Conservation (phyloP, 352 stramenopile genomes). For the Sclerospora graminicola region DNA sequence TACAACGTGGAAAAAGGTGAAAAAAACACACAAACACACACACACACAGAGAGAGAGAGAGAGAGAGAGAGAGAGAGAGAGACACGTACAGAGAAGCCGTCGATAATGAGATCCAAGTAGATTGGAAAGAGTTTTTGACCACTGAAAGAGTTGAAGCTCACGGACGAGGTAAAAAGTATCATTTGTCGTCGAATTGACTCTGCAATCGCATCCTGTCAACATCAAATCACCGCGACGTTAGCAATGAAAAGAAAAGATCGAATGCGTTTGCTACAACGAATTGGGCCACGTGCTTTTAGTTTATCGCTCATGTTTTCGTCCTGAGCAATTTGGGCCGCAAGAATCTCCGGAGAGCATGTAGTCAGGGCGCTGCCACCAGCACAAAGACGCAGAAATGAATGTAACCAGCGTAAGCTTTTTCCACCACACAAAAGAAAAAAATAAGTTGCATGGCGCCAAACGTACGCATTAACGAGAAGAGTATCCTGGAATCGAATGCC, state of each 20-base stretch:
- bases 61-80: too few species aligned
- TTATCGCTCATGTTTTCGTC: constrained; percentile 49
- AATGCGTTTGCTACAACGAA: too few species aligned
- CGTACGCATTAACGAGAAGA: constrained; percentile 55
- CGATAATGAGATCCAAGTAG: constrained; percentile 60
- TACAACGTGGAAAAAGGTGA: neutral
- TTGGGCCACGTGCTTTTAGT: constrained; percentile 26
- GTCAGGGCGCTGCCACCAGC: constrained; percentile 13
- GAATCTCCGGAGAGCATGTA: constrained; percentile 32
- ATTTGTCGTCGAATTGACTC: constrained; percentile 68
- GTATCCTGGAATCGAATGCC: constrained; percentile 71
- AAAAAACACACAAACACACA: neutral
- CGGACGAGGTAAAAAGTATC: constrained; percentile 36
- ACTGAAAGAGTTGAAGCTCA: constrained; percentile 10
- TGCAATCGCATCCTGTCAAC: constrained; percentile 37
- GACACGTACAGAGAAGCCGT: constrained; percentile 41
- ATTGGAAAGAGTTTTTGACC: constrained; percentile 47
- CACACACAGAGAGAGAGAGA: too few species aligned
- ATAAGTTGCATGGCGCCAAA: neutral
- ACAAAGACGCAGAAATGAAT: neutral
- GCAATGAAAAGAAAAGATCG: neutral
- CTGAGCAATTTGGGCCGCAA: constrained; percentile 44
- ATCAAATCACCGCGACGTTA: constrained; percentile 4
- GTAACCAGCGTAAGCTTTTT: neutral
- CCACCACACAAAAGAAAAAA: neutral